Conservation (phyloP, 148 eudicot genomes). For the Suaeda aralocaspica region DNA sequence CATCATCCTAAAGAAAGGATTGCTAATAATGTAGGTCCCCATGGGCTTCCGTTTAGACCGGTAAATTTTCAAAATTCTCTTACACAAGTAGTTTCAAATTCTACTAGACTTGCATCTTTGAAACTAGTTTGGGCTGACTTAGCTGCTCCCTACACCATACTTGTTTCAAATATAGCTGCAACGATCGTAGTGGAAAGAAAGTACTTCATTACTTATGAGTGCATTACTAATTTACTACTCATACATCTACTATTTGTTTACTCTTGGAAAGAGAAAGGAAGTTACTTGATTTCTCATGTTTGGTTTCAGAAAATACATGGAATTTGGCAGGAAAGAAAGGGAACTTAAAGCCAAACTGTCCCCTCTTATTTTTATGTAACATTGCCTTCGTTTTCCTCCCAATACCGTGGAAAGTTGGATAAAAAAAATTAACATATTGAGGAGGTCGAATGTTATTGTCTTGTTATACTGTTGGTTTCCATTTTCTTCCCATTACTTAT, state of each 20-base stretch:
- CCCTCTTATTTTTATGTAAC: too few species aligned
- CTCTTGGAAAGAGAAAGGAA: background rate
- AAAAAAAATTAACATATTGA: too few species aligned
- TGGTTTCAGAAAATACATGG: background rate
- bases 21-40: constrained; percentile 48
- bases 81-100: background rate
- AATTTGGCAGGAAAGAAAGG: background rate
- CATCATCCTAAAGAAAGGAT: constrained; percentile 66
- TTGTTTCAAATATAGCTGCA: background rate
- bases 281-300: background rate
- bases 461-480: too few species aligned
- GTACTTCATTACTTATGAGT: too few species aligned
- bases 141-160: too few species aligned
- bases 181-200: background rate
- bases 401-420: too few species aligned
- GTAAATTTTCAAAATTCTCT: constrained; percentile 34
- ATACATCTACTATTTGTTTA: background rate
- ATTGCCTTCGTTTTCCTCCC: too few species aligned
- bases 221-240: background rate
- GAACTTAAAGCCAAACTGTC: background rate
- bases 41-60: constrained; percentile 78
- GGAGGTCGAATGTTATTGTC: too few species aligned
- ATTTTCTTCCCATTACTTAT: too few species aligned
- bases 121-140: background rate
- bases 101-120: background rate